Base-by-base conservation (phyloP, 139 green algal genomes). In the Chlorella sp. region DNA sequence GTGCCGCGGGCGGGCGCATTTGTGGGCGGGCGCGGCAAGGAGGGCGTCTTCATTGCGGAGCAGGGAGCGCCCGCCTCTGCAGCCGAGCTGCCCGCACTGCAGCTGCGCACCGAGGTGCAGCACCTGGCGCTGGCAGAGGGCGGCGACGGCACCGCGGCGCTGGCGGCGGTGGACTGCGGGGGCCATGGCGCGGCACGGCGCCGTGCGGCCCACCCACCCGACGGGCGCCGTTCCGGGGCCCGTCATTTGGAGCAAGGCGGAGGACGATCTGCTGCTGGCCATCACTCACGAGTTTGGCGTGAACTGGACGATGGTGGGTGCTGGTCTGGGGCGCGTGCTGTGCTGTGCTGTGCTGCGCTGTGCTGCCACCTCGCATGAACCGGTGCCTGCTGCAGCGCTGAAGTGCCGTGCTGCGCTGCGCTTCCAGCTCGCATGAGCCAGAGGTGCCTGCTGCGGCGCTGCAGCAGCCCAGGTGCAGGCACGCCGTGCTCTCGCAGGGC, bases 231-330 rank as follows among this genome's bases (percentile, higher is more conserved):
- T 60, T 54, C 81, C 70, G 24, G 81, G 81, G 34, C 43, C 64
- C 38, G 68, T 85, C n/a, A 48, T 78, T 4, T 78, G 67, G 67
- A 70, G 6, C 54, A 77, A 77, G 80, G 2, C 7, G 22, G 80
- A 78, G 82, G 92, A 95, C 79, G 88, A 92, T 56, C 83, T 95
- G 68, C 87, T 95, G 81, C 90, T 89, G 46, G 92, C 92, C 3
- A 88, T 94, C 44, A 91, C 93, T 22, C 90, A 95, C 87, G 92
- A 95, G 79, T 95, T 95, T 90, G 90, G 91, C n/a, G 73, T 83
- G 48, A 95, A 95, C 87, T 95, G 91, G 88, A 87, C 79, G n/a
- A 88, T 95, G 76, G 91, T 94, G 38, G 8, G 77, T 30, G 43
- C 9, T 30, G 8, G 60, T 20, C 24, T 3, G 62, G 62, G 62